Conservation (phyloP, 768 basidiomycete species). For the Suillus luteus region DNA sequence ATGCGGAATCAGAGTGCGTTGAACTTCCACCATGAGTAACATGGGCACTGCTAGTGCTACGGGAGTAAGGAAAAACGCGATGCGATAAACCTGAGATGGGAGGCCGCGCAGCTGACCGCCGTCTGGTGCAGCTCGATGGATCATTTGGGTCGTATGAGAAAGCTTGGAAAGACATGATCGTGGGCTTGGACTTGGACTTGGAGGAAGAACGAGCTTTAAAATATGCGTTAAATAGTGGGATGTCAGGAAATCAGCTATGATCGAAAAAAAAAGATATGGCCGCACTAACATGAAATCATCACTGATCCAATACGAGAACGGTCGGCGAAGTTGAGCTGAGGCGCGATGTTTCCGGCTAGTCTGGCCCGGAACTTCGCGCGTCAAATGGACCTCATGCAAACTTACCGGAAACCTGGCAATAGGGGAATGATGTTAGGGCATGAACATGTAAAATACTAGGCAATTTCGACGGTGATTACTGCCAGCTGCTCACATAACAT, state of each 20-base stretch:
- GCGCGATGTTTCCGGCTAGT: not conserved
- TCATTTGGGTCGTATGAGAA: not conserved
- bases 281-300: too few relatives aligned
- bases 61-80: not conserved
- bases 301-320: too few relatives aligned
- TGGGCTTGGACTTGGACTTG: too few relatives aligned
- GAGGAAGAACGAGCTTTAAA: too few relatives aligned
- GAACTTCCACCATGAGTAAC: too few relatives aligned
- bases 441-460: too few relatives aligned
- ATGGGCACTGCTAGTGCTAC: not conserved
- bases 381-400: not conserved
- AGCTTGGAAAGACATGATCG: not conserved
- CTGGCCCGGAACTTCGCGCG: not conserved
- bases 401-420: not conserved
- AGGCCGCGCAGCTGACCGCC: not conserved
- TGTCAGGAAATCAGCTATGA: too few relatives aligned
- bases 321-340: not conserved
- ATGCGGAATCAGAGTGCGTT: not conserved
- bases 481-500: too few relatives aligned
- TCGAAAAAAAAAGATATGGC: too few relatives aligned
- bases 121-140: not conserved
- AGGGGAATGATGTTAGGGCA: not conserved
- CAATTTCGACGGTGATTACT: too few relatives aligned
- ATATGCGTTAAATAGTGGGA: too few relatives aligned
- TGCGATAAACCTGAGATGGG: not conserved